Base-by-base conservation (phyloP, 495 filamentous ascomycete species). In the Beverwykella pulmonaria region DNA sequence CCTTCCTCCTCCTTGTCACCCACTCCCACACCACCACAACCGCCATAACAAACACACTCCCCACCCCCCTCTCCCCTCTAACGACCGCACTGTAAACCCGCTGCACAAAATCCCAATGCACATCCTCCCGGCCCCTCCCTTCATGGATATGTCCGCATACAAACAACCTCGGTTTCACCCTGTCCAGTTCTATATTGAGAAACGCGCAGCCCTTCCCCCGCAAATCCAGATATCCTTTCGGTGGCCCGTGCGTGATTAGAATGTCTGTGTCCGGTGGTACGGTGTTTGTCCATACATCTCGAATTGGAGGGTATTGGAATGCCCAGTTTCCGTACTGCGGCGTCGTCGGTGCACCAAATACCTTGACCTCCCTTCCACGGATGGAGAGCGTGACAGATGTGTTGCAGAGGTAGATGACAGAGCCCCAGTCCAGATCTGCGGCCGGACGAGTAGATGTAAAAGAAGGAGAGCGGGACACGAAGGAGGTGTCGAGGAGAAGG, bases 141-240 rank as follows among this genome's bases (percentile, higher is more conserved):
- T 76, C 86, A 77, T 98, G 93, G 25, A 94, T 81, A 72, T 97
- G 93, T 4, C 92, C 93, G 77, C 94, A 96, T 57, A 97, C 83
- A 74, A 96, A 92, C 8, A 97, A 78, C 48, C 79, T 79, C 4
- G 93, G 92, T 61, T 84, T 86, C 23, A 92, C 85, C 34, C 85
- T 82, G 91, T 91, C 94, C 25, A 91, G 65, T 65, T 94, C 91
- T 20, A 83, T 77, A 0, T 93, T 82, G 4, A 98, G 82, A 22
- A 79, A 84, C 17, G 86, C 83, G 72, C 91, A 95, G 23, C 93
- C 93, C 20, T 79, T 80, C 44, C 80, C 39, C 1, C 3, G 3
- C 60, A 73, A 70, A 73, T 98, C 93, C 9, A 90, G 85, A 74
- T 98, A 92, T 66, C 85, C 79, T 71, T 83, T 82, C 61, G 88